Percentiles rank a stretch among this genome's conserved stretches.
phyloP scores from a whole-genome alignment of 139 green algal genomes.

The Asterochloris erici region DNA sequence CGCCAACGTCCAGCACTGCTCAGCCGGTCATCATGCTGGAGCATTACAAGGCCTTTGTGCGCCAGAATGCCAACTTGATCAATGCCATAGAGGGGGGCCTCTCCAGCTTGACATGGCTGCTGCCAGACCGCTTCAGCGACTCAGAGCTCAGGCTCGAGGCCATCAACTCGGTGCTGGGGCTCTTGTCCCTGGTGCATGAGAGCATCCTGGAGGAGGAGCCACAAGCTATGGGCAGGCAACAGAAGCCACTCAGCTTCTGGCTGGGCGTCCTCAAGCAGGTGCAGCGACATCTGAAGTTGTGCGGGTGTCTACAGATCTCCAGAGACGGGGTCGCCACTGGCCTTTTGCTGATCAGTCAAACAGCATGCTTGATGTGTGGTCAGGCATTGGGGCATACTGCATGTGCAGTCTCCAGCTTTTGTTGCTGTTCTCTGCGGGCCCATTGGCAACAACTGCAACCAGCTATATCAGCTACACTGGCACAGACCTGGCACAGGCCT shows the following conservation, averaged over 20 bases:
- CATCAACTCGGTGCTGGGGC: slow-evolving; percentile 34
- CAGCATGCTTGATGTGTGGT: too few relatives aligned
- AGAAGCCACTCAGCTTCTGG: slow-evolving; percentile 22
- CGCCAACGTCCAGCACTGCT: too few relatives aligned
- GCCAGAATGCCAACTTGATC: slow-evolving; percentile 23
- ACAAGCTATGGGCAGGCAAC: background rate
- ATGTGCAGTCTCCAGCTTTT: too few relatives aligned
- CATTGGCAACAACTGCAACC: too few relatives aligned
- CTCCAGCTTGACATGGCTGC: slow-evolving; percentile 46
- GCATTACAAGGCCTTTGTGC: slow-evolving; percentile 28
- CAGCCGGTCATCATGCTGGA: background rate
- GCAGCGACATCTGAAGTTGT: background rate
- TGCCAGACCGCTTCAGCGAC: slow-evolving; percentile 49
- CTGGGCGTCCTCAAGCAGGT: slow-evolving; percentile 40
- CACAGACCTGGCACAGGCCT: too few relatives aligned
- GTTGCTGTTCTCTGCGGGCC: too few relatives aligned
- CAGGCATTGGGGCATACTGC: too few relatives aligned
- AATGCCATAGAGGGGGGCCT: slow-evolving; percentile 32
- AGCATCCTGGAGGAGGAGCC: slow-evolving; percentile 24
- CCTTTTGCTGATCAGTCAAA: too few relatives aligned
- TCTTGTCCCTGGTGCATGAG: slow-evolving; percentile 40
- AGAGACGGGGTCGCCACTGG: too few relatives aligned
- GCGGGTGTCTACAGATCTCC: background rate
- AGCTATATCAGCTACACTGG: too few relatives aligned
- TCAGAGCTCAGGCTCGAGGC: slow-evolving; percentile 40